phyloP scores from a whole-genome alignment of 345 rosid genomes.

The Jatropha curcas region DNA sequence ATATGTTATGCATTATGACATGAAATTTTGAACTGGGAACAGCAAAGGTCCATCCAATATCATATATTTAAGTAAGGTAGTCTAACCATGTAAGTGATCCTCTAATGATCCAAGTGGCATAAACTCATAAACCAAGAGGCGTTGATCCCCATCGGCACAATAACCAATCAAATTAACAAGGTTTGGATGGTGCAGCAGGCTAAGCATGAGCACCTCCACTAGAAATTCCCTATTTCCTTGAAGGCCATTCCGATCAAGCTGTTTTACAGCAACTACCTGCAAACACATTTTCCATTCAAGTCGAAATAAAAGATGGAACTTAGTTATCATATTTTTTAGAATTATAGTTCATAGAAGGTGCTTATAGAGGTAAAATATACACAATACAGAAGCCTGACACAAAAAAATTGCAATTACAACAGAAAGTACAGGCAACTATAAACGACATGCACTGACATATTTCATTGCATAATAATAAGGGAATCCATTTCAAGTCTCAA shows the following conservation, averaged over 20 bases:
- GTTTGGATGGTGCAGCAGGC: slow-evolving; percentile 90
- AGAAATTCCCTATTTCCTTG: slow-evolving; percentile 98
- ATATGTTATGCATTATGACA: neutral
- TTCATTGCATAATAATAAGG: neutral
- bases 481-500: slow-evolving; percentile 12
- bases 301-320: slow-evolving; percentile 4
- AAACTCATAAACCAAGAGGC: slow-evolving; percentile 93
- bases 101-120: slow-evolving; percentile 96
- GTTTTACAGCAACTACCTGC: slow-evolving; percentile 96
- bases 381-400: neutral
- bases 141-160: slow-evolving; percentile 98
- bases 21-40: slow-evolving; percentile 7
- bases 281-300: slow-evolving; percentile 20
- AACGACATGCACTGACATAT: neutral
- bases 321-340: neutral
- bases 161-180: slow-evolving; percentile 96
- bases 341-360: neutral
- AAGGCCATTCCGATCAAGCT: slow-evolving; percentile 88
- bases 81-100: slow-evolving; percentile 95
- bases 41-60: neutral
- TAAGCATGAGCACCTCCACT: slow-evolving; percentile 97
- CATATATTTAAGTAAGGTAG: slow-evolving; percentile 3
- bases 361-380: neutral
- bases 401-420: neutral
- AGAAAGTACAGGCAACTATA: neutral